These are phyloP conservation scores for Brasenia schreberi DNA, from an alignment of 164 flowering plant species.

Conservation along the genomic window DNA sequence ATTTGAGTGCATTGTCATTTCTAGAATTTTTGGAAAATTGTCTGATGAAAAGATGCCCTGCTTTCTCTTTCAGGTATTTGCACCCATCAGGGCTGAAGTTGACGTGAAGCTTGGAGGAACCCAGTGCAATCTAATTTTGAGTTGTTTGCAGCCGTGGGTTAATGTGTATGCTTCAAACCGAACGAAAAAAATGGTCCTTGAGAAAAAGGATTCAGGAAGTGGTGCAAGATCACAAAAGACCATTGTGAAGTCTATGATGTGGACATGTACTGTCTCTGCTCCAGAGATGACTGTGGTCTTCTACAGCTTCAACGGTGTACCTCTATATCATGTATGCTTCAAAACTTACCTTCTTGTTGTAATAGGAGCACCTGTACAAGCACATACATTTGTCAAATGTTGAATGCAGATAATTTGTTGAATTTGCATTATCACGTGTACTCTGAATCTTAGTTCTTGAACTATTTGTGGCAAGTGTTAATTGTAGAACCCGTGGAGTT, in stretches of 20 bases:
- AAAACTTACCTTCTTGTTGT: background rate
- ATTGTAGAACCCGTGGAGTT: too few relatives aligned
- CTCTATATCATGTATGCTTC: conserved; percentile 68
- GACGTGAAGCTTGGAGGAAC: conserved; percentile 95
- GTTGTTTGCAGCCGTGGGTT: conserved; percentile 73
- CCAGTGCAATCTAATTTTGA: conserved; percentile 63
- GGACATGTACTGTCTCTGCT: conserved; percentile 91
- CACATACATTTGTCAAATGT: too few relatives aligned
- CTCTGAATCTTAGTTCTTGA: too few relatives aligned
- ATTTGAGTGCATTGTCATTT: too few relatives aligned
- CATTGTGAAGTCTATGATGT: conserved; percentile 49
- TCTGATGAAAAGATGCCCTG: background rate
- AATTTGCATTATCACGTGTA: too few relatives aligned
- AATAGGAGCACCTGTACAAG: too few relatives aligned
- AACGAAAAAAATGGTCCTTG: conserved; percentile 48
- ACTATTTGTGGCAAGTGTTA: too few relatives aligned
- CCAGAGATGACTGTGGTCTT: conserved; percentile 93
- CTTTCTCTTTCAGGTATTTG: conserved; percentile 39
- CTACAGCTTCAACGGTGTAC: conserved; percentile 41
- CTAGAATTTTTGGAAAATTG: too few relatives aligned
- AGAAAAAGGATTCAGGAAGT: conserved; percentile 25
- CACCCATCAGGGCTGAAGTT: conserved; percentile 73
- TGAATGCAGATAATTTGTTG: too few relatives aligned
- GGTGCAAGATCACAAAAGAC: conserved; percentile 29
- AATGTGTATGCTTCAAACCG: conserved; percentile 38